Conservation (phyloP, 768 basidiomycete genomes). For the Suillus bovinus region DNA sequence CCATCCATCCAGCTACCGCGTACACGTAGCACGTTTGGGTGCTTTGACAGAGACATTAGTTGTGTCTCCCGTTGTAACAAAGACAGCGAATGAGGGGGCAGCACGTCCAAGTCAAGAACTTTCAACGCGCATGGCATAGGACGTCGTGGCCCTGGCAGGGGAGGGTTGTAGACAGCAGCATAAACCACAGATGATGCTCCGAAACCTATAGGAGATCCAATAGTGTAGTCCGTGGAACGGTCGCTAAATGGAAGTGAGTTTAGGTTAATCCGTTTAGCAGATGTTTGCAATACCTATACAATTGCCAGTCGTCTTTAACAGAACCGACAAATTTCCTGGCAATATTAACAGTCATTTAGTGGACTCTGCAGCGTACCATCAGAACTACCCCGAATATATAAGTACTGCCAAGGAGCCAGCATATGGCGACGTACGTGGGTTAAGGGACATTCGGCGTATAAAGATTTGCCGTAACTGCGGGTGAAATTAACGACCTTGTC, state of each 20-base stretch:
- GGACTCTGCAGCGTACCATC: background rate
- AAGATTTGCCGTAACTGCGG: background rate
- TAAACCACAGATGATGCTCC: constrained; percentile 94
- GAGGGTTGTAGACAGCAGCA: constrained; percentile 61
- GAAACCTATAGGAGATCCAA: constrained; percentile 81
- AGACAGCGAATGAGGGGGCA: constrained; percentile 68
- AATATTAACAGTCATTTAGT: constrained; percentile 20
- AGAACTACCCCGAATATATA: background rate
- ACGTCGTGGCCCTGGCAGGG: constrained; percentile 34
- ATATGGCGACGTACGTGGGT: background rate
- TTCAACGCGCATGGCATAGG: constrained; percentile 78
- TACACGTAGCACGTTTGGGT: constrained; percentile 91
- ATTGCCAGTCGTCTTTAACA: constrained; percentile 80
- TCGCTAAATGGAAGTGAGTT: constrained; percentile 47
- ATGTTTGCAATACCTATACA: constrained; percentile 59
- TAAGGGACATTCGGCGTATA: background rate
- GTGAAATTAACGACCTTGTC: constrained; percentile 1
- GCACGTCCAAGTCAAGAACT: constrained; percentile 82
- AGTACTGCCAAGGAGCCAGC: background rate
- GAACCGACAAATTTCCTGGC: constrained; percentile 66
- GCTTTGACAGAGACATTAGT: constrained; percentile 89
- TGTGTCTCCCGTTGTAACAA: constrained; percentile 85
- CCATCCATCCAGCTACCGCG: constrained; percentile 88
- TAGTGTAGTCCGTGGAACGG: constrained; percentile 65
- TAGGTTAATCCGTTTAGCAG: background rate